Evolutionary conservation across 2,329 filamentous ascomycete species (phyloP), one percentile per base, ranked within the genome.

Genomic region (Raffaelea deltoideospora): DNA sequence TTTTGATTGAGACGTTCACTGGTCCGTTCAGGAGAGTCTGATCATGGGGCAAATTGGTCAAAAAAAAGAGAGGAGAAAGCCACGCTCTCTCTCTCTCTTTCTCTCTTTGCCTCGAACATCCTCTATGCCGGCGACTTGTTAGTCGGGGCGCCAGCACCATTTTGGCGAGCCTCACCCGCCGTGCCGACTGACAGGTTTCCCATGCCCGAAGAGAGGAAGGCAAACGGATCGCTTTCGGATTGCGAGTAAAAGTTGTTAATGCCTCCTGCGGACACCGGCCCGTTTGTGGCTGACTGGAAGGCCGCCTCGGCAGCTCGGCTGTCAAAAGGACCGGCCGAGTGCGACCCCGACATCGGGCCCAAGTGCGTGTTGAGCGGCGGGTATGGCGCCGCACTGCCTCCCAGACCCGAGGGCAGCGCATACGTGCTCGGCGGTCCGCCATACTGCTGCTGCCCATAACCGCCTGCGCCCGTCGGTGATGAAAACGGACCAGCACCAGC

Each of bases 281-380:
- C 83, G 48, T 90, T 88, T 48, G 79, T 79, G 28, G 84, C 86
- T 29, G 82, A 83, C 53, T 84, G 83, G 66, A 98, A 98, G 20
- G 90, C 88, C 42, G 86, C 86, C 62, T 96, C 88, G 14, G 88
- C 85, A 43, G 85, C 82, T 44, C 87, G 83, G 64, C 86, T 92
- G 53, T 94, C 87, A 52, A 98, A 96, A 5, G 80, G 80, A 11
- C 85, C 82, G 30, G 81, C 81, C 19, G 82, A 81, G 58, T 90
- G 85, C 48, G 85, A 79, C 36, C 78, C 76, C 28, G 78, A 80
- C 38, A 76, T 77, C 31, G 81, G 79, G 40, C 77, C 77, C 44
- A 78, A 94, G 49, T 86, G 81, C 27, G 79, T 83, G 56, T 84
- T 83, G 59, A 95, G 73, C 3, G 83, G 70, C 36, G 83, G 80